Conservation (phyloP, 805 yeast species). For the Candida glaebosa region DNA sequence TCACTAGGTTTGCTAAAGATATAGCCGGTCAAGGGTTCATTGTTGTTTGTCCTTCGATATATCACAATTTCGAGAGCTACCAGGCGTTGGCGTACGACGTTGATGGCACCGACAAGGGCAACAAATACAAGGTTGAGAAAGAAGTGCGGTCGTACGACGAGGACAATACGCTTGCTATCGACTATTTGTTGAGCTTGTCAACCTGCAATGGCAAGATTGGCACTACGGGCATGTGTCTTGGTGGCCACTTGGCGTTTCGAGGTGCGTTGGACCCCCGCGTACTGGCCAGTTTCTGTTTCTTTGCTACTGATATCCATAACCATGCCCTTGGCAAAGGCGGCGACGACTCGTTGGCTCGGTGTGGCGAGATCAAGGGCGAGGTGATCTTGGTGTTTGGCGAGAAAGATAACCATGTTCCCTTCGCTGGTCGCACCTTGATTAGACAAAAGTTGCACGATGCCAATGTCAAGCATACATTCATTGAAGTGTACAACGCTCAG, state of each 20-base stretch:
- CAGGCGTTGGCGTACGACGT: conserved; percentile 67
- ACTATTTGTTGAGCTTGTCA: conserved; percentile 51
- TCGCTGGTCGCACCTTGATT: conserved; percentile 71
- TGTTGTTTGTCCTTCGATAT: conserved; percentile 75
- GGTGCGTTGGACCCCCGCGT: conserved; percentile 63
- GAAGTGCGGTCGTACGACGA: conserved; percentile 73
- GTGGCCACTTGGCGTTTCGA: conserved; percentile 78
- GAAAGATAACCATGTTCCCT: conserved; percentile 75
- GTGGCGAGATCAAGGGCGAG: conserved; percentile 56
- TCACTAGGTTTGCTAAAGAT: conserved; percentile 68
- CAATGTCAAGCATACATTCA: conserved; percentile 62
- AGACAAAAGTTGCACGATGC: conserved; percentile 56
- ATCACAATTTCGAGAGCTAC: conserved; percentile 66
- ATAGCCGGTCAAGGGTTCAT: conserved; percentile 80
- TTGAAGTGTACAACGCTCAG: conserved; percentile 76
- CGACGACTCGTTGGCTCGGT: conserved; percentile 63
- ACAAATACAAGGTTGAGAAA: conserved; percentile 60
- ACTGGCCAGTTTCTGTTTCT: conserved; percentile 67
- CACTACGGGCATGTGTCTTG: conserved; percentile 84
- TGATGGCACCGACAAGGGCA: conserved; percentile 75
- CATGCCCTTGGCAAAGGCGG: conserved; percentile 64
- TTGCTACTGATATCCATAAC: conserved; percentile 76
- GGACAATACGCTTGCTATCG: conserved; percentile 62
- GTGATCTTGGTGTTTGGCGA: conserved; percentile 71
- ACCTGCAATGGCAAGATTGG: conserved; percentile 75